Evolutionary conservation across 2,329 filamentous ascomycete species (phyloP), one percentile per base, ranked within the genome.

Genomic region (Tolypocladium tundrense): DNA sequence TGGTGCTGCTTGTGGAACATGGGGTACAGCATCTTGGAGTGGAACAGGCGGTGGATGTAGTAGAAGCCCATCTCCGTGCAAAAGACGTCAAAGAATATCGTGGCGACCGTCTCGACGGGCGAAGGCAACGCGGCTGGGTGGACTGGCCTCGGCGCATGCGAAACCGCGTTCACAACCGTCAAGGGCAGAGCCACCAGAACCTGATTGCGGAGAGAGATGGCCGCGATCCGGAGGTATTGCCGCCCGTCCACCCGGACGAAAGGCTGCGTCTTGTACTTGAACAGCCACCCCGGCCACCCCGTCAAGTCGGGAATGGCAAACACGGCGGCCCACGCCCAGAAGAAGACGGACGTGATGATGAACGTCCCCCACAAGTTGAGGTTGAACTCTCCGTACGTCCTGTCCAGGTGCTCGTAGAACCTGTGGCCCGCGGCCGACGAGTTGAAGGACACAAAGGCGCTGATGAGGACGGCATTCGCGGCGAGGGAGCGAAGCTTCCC

Each of bases 1-100:
- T 82, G 79, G 64, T 82, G 80, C 43, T 70, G 70, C 59, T 80
- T 80, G 69, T 82, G 80, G 60, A 82, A 74, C 37, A 62, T 62
- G 14, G 66, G 63, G 70, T 81, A 82, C 11, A 79, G 65, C 11
- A 56, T 59, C 1, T 72, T 75, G 10, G 69, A 64, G 65, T 82
- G 79, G 21, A 82, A 70, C 11, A 76, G 60, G 14, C 79, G 76
- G 66, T 82, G 79, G 55, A 69, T 62, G 62, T 79, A 79, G 67
- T 81, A 82, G 67, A 82, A 81, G 10, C 77, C 60, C 3, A 72
- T 61, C 62, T 82, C 79, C 57, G 58, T 61, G 53, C 61, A 62
- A 14, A 61, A 42, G 11, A 58, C 24, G 56, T 62, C 61, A 31
- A 62, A 61, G 33, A 59, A 7, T 33, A 60, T 7, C n/a, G 60